Evolutionary conservation across 495 filamentous ascomycete genomes (phyloP).

Genomic region (Articulospora tetracladia): DNA sequence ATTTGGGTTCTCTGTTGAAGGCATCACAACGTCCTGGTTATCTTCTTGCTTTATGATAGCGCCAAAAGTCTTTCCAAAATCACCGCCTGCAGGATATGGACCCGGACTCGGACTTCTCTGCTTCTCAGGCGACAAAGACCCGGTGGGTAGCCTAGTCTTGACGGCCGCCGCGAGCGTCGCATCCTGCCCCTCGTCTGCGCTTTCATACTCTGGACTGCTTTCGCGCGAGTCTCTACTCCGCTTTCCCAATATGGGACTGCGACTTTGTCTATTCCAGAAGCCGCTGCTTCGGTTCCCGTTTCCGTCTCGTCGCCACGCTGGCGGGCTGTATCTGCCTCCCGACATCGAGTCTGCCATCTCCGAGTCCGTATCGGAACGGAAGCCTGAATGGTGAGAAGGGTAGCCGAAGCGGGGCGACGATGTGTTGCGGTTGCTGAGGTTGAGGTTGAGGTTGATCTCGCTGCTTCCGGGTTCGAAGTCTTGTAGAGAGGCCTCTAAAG

Average conservation of each 20-base stretch:
- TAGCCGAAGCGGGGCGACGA: slow-evolving; percentile 48
- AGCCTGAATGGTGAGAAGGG: slow-evolving; percentile 74
- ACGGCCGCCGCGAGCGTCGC: slow-evolving; percentile 45
- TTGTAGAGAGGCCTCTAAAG: slow-evolving; percentile 67
- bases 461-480: slow-evolving; percentile 65
- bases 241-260: slow-evolving; percentile 27
- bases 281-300: slow-evolving; percentile 48
- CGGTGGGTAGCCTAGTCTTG: slow-evolving; percentile 46
- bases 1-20: slow-evolving; percentile 20
- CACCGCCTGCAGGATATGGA: slow-evolving; percentile 26
- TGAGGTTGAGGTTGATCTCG: slow-evolving; percentile 15
- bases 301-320: slow-evolving; percentile 50
- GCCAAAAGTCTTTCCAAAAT: slow-evolving; percentile 23
- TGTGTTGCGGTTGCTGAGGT: no score
- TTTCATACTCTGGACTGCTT: slow-evolving; percentile 26
- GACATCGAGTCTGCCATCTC: slow-evolving; percentile 42
- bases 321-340: slow-evolving; percentile 51
- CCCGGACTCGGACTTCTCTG: slow-evolving; percentile 36
- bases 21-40: slow-evolving; percentile 1
- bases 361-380: slow-evolving; percentile 58
- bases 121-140: slow-evolving; percentile 48
- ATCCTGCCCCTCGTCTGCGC: slow-evolving; percentile 29
- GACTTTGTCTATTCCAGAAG: slow-evolving; percentile 45
- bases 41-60: slow-evolving; percentile 16
- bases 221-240: slow-evolving; percentile 20